Evolutionary conservation across 2,329 filamentous ascomycete species (phyloP).

Genomic region (Stenocarpella maydis): DNA sequence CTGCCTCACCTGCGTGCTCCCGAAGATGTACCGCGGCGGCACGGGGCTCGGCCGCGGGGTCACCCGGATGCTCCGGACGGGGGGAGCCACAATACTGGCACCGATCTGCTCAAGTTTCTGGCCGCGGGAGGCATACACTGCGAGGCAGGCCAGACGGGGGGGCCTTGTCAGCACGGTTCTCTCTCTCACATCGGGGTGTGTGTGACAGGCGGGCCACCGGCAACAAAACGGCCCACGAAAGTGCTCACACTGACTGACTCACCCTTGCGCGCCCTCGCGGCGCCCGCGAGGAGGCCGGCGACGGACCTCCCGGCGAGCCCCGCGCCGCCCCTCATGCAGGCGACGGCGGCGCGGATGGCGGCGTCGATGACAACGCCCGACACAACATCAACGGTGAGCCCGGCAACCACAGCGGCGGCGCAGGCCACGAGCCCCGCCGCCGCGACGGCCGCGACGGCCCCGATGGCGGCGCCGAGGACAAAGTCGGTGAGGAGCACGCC

Average conservation of each 20-base stretch:
- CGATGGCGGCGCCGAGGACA: background rate
- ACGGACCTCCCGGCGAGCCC: conserved; percentile 3
- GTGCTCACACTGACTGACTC: no score
- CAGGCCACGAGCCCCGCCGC: no score
- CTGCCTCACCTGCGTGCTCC: conserved; percentile 13
- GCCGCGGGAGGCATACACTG: conserved; percentile 3
- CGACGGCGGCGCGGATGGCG: conserved; percentile 4
- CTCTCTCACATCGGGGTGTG: no score
- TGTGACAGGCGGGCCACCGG: no score
- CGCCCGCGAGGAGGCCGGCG: background rate
- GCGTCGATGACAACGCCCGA: conserved; percentile 2
- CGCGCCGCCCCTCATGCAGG: conserved; percentile 11
- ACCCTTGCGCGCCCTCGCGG: conserved; percentile 1
- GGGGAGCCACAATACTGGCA: background rate
- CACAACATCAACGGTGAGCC: conserved; percentile 4
- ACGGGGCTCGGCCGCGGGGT: background rate
- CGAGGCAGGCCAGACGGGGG: no score
- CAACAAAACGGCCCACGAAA: no score
- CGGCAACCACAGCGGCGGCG: background rate
- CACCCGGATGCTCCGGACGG: background rate
- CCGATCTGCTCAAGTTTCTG: background rate
- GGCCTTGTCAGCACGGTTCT: no score
- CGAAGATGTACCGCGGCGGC: background rate
- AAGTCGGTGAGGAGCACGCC: conserved; percentile 13
- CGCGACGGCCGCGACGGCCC: no score